Percentiles rank a stretch among this genome's conserved stretches.
Evolutionary conservation across 108 stramenopile genomes (phyloP).

Genomic region (Nannochloropsis gaditana): DNA sequence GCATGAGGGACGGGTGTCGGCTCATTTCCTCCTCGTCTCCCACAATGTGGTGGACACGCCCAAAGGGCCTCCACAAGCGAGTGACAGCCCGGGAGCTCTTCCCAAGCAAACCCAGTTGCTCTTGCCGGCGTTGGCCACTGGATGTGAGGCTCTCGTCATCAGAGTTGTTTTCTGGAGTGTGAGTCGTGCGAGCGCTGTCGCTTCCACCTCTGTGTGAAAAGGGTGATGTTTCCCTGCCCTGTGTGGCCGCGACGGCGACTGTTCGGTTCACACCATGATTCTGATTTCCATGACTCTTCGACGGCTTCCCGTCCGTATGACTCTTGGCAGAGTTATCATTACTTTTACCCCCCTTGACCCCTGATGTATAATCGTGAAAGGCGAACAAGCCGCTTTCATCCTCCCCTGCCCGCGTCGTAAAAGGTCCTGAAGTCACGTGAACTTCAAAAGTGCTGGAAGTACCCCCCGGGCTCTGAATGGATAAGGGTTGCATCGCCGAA

Average conservation of each 20-base stretch:
- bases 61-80: background rate
- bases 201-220: too few species aligned
- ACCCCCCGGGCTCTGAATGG: background rate
- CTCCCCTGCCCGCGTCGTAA: background rate
- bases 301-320: background rate
- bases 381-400: background rate
- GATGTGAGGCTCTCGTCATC: background rate
- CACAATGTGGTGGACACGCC: background rate
- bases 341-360: background rate
- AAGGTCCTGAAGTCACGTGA: background rate
- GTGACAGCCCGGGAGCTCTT: background rate
- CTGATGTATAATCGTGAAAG: background rate
- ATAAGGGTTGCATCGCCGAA: background rate
- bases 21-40: conserved; percentile 5
- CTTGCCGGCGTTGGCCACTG: conserved; percentile 12
- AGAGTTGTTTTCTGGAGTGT: too few species aligned
- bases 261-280: background rate
- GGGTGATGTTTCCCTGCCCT: too few species aligned
- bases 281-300: background rate
- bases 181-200: too few species aligned
- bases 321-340: background rate
- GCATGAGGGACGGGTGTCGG: background rate
- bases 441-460: background rate
- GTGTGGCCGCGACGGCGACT: background rate
- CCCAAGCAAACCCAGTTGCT: background rate